Conservation (phyloP, 2,329 filamentous ascomycete species). For the Colletotrichum zoysiae region DNA sequence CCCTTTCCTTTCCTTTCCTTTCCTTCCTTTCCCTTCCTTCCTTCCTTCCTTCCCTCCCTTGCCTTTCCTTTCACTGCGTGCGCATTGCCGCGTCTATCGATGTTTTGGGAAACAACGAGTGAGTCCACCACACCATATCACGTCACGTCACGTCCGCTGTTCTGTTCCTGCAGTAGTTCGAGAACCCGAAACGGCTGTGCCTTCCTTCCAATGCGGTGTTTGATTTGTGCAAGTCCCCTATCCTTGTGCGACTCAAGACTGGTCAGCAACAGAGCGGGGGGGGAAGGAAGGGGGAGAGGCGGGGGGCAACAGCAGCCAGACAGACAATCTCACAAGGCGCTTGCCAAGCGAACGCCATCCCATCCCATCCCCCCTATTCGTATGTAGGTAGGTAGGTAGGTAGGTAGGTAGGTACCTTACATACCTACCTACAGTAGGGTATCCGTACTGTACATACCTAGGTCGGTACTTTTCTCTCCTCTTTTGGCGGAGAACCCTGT, state of each 20-base stretch:
- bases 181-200: neutral
- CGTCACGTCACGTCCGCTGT: constrained; percentile 7
- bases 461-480: constrained; percentile 4
- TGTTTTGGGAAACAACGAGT: constrained; percentile 27
- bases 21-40: too few species aligned
- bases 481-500: constrained; percentile 41
- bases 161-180: constrained; percentile 36
- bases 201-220: neutral
- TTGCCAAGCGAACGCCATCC: constrained; percentile 27
- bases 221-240: constrained; percentile 18
- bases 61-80: neutral
- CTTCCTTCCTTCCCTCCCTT: too few species aligned
- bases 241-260: neutral
- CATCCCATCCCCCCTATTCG: neutral
- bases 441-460: too few species aligned
- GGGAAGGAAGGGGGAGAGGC: too few species aligned
- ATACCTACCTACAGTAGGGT: too few species aligned
- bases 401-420: too few species aligned
- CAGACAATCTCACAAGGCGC: constrained; percentile 11
- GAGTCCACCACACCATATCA: constrained; percentile 1
- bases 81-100: neutral
- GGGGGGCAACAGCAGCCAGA: constrained; percentile 4
- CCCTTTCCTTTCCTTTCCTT: too few species aligned
- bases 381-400: too few species aligned
- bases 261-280: constrained; percentile 16